Conservation (phyloP, 2,329 filamentous ascomycete species). For the Didymella keratinophila region DNA sequence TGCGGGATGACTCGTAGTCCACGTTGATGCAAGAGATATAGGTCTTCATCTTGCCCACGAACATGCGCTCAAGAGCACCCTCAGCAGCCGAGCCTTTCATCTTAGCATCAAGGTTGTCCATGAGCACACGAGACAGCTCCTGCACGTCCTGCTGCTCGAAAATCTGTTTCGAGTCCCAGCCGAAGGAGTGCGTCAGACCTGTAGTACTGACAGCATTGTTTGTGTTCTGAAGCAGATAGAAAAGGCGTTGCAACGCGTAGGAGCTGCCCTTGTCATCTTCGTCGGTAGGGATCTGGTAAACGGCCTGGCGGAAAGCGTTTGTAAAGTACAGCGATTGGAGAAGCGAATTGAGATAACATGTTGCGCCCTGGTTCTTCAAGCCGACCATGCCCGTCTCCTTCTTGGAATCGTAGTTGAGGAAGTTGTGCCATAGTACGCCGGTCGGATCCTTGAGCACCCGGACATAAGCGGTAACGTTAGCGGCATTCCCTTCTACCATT, state of each 20-base stretch:
- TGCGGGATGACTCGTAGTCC: constrained; percentile 91
- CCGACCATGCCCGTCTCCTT: constrained; percentile 98
- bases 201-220: constrained; percentile 84
- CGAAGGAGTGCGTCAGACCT: constrained; percentile 94
- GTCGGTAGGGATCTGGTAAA: constrained; percentile 96
- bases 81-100: constrained; percentile 97
- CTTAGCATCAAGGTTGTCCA: constrained; percentile 95
- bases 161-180: constrained; percentile 97
- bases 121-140: constrained; percentile 92
- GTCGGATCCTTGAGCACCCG: constrained; percentile 86
- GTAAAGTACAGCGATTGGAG: constrained; percentile 59
- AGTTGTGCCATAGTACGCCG: constrained; percentile 89
- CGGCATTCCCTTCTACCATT: constrained; percentile 77
- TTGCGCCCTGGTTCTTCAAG: constrained; percentile 92
- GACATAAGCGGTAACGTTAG: constrained; percentile 84
- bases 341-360: constrained; percentile 62
- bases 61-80: constrained; percentile 86
- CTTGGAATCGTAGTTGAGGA: constrained; percentile 97
- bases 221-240: constrained; percentile 92
- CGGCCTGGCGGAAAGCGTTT: constrained; percentile 94
- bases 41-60: constrained; percentile 97
- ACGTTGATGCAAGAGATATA: constrained; percentile 99
- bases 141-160: constrained; percentile 99
- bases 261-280: constrained; percentile 84
- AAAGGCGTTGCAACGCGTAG: constrained; percentile 90